Percentiles rank a stretch among this genome's conserved stretches.
These are phyloP conservation scores for Colletotrichum godetiae DNA, from an alignment of 2,329 filamentous ascomycete species.

Conservation along the genomic window DNA sequence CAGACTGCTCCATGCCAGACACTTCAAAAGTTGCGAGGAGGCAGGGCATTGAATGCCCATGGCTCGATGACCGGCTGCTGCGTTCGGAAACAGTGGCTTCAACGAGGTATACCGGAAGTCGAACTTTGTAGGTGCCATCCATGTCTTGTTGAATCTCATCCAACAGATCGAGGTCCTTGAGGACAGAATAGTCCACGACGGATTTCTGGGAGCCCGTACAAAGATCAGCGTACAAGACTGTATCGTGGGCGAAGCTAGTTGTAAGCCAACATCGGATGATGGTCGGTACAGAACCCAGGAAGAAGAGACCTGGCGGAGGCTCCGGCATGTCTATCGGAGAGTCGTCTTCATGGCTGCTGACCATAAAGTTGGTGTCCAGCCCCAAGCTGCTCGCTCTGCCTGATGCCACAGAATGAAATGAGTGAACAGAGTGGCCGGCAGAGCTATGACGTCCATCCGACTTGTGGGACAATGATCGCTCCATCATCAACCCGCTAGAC, in stretches of 20 bases:
- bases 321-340: constrained; percentile 78
- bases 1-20: constrained; percentile 65
- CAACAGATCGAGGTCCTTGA: constrained; percentile 78
- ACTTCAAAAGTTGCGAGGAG: constrained; percentile 84
- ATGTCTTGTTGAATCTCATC: constrained; percentile 74
- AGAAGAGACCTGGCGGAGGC: constrained; percentile 85
- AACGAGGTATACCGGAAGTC: constrained; percentile 86
- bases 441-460: constrained; percentile 96
- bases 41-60: constrained; percentile 83
- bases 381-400: constrained; percentile 90
- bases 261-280: constrained; percentile 98
- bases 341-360: constrained; percentile 70
- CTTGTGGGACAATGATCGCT: constrained; percentile 92
- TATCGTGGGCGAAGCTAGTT: constrained; percentile 87
- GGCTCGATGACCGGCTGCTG: constrained; percentile 77
- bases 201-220: constrained; percentile 94
- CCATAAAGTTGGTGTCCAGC: constrained; percentile 76
- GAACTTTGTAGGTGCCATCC: constrained; percentile 75
- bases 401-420: constrained; percentile 77
- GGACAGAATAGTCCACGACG: constrained; percentile 78
- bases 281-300: constrained; percentile 89
- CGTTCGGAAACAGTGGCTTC: constrained; percentile 87
- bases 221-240: constrained; percentile 89
- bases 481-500: constrained; percentile 87
- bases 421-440: constrained; percentile 75